Base-by-base conservation (phyloP, 176 grass and related monocot species). In the Olyra latifolia region DNA sequence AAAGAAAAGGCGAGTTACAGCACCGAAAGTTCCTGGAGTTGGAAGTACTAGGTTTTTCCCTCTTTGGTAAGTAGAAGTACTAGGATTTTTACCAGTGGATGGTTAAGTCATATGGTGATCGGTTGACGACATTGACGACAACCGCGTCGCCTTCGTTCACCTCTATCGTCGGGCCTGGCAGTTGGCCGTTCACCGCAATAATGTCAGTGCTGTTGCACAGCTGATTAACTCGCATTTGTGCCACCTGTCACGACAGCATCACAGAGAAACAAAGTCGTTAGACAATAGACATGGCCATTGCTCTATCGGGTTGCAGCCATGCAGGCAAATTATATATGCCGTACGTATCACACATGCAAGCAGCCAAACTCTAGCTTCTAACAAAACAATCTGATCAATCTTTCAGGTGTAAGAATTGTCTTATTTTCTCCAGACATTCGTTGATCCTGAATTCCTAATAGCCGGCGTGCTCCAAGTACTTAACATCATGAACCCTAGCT, bases 101-200 rank as follows among this genome's bases (percentile, higher is more conserved):
- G 64, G 87, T 89, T 72, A 89, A 7, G 72, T 77, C 81, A 64
- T 89, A 85, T 0, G 82, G 87, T 25, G 87, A 89, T 16, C 41
- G 35, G 48, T 89, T 89, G 48, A 85, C 47, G 17, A 89, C 87
- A 0, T 85, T 45, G 72, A 89, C 87, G 10, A 50, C 78, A 6
- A 89, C 78, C 29, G 60, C 46, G 49, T 89, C 87, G 11, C 87
- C 87, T 77, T 82, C 82, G 27, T 77, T 72, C 56, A 85, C 87
- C 58, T 89, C 78, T 24, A 89, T 89, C 12, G 82, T 71, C 13
- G 89, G 81, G 4, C 87, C 87, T 27, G 87, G 92, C 38, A 88
- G 74, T 16, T 65, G 86, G 7, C 92, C 87, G 45, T 95, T 92
- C 62, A 92, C 87, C 3, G 72, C 84, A 10, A 91, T 75, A 65